phyloP scores from a whole-genome alignment of 148 eudicot species.

The Chenopodium album region DNA sequence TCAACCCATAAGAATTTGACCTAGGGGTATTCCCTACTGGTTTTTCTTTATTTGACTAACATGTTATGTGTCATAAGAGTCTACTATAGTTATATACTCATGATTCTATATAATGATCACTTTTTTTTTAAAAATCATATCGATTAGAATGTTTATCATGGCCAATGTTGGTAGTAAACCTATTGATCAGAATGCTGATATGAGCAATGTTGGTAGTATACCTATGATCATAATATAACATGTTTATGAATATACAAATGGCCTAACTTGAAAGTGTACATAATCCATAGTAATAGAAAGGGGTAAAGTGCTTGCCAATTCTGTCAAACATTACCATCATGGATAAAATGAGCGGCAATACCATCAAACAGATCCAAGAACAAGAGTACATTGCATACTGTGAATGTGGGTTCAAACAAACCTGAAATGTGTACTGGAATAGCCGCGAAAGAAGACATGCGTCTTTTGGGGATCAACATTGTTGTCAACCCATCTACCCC shows the following conservation, averaged over 20 bases:
- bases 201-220: background rate
- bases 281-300: background rate
- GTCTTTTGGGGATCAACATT: conserved; percentile 63
- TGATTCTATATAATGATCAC: too few relatives aligned
- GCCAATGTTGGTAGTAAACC: too few relatives aligned
- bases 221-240: background rate
- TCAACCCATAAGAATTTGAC: too few relatives aligned
- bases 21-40: too few relatives aligned
- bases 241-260: background rate
- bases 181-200: too few relatives aligned
- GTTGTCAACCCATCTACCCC: conserved; percentile 89
- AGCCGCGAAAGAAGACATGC: conserved; percentile 79
- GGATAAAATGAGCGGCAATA: background rate
- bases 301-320: background rate
- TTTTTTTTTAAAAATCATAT: too few relatives aligned
- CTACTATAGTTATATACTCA: too few relatives aligned
- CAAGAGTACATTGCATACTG: background rate
- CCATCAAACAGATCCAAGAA: background rate
- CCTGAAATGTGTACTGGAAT: conserved; percentile 95
- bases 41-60: too few relatives aligned
- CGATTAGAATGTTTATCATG: too few relatives aligned
- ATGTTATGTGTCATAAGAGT: too few relatives aligned
- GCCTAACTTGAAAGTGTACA: background rate
- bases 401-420: conserved; percentile 23
- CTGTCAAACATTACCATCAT: background rate